Percentiles rank a stretch among this genome's conserved stretches.
These are phyloP conservation scores for Calonectria montana DNA, from an alignment of 2,329 filamentous ascomycete genomes.

Conservation along the genomic window DNA sequence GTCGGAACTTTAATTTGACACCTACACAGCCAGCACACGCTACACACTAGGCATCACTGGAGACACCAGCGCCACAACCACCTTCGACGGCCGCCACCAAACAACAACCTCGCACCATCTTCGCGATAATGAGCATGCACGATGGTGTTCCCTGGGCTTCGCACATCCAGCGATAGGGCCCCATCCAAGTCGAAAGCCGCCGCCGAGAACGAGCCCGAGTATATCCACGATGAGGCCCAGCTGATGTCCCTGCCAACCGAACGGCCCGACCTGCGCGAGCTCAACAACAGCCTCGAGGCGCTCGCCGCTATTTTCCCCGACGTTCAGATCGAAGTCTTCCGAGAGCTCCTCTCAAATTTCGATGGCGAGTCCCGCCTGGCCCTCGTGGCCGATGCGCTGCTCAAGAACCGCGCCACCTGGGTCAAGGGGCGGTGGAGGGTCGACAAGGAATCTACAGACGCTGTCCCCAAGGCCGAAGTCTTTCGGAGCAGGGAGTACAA, in stretches of 20 bases:
- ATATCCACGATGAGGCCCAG: conserved; percentile 68
- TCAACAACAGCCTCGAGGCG: conserved; percentile 76
- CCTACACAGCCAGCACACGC: conserved; percentile 2
- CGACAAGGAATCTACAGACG: conserved; percentile 48
- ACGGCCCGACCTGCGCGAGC: conserved; percentile 71
- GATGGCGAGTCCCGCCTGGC: conserved; percentile 81
- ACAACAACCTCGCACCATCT: neutral
- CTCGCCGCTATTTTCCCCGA: conserved; percentile 82
- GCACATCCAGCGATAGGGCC: conserved; percentile 55
- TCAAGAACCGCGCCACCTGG: conserved; percentile 78
- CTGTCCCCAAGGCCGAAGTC: conserved; percentile 69
- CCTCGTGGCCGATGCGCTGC: conserved; percentile 79
- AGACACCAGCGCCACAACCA: neutral
- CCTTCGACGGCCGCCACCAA: neutral
- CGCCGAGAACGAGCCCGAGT: conserved; percentile 52
- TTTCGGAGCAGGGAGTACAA: conserved; percentile 78
- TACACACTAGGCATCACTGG: neutral
- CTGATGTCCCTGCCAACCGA: conserved; percentile 61
- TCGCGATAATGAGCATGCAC: conserved; percentile 50
- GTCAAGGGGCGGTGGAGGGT: conserved; percentile 75
- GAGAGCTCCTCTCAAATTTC: conserved; percentile 81
- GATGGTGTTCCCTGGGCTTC: conserved; percentile 63
- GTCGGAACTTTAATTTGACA: conserved; percentile 4
- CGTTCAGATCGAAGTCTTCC: conserved; percentile 84
- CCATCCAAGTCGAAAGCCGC: conserved; percentile 47